phyloP scores from a whole-genome alignment of 129 eudicot genomes.

The Ambrosia trifida region DNA sequence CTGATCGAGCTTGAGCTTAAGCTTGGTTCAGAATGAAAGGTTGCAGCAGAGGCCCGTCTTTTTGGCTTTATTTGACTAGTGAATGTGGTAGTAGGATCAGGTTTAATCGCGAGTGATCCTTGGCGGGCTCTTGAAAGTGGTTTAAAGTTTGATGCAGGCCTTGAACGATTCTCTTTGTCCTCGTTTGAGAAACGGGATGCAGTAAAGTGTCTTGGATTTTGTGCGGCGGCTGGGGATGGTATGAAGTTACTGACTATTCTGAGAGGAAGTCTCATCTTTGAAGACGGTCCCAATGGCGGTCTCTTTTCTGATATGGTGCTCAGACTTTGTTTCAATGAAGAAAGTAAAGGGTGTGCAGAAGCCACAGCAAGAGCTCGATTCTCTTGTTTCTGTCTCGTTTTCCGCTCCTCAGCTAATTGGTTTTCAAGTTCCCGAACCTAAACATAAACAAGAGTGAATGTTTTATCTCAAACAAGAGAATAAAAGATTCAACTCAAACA shows the following conservation, averaged over 20 bases:
- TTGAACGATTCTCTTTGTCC: constrained; percentile 61
- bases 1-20: constrained; percentile 34
- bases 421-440: constrained; percentile 80
- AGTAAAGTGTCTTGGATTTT: constrained; percentile 38
- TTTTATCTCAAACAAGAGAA: not conserved
- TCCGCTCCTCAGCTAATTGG: constrained; percentile 84
- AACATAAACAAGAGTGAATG: not conserved
- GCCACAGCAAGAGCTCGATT: constrained; percentile 64
- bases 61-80: constrained; percentile 49
- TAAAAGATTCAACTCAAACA: not conserved
- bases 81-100: constrained; percentile 29
- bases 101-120: constrained; percentile 57
- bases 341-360: constrained; percentile 53
- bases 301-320: constrained; percentile 52
- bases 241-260: constrained; percentile 61
- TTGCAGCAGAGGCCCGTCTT: constrained; percentile 79
- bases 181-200: constrained; percentile 26
- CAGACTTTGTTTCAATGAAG: constrained; percentile 51
- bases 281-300: constrained; percentile 78
- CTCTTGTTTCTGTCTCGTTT: constrained; percentile 79
- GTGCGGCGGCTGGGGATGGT: constrained; percentile 49
- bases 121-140: constrained; percentile 47
- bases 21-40: constrained; percentile 45
- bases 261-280: constrained; percentile 70
- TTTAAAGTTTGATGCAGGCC: constrained; percentile 33